Percentiles rank a stretch among this genome's conserved stretches.
These are phyloP conservation scores for Dactylellina sp. DNA, from an alignment of 2,329 filamentous ascomycete genomes.

Conservation along the genomic window DNA sequence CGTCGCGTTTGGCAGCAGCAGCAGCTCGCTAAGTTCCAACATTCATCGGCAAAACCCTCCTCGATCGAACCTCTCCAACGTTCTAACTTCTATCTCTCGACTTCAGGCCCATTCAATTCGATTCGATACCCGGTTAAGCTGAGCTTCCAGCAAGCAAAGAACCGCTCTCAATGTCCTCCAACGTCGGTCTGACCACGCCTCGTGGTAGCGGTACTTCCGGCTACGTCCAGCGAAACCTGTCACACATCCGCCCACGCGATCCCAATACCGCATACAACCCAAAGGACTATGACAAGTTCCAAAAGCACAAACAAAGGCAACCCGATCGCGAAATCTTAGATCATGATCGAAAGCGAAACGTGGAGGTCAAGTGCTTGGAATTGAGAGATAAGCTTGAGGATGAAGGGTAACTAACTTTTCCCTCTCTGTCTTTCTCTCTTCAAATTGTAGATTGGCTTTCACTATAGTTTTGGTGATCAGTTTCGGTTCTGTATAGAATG, in stretches of 20 bases:
- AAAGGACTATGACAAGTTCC: slow-evolving; percentile 72
- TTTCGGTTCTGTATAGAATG: too few relatives aligned
- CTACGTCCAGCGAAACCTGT: slow-evolving; percentile 96
- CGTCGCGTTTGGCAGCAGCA: too few relatives aligned
- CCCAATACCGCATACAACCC: slow-evolving; percentile 72
- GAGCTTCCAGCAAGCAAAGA: too few relatives aligned
- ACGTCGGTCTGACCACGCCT: slow-evolving; percentile 94
- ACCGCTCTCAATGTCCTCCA: slow-evolving; percentile 98
- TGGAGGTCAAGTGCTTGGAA: slow-evolving; percentile 94
- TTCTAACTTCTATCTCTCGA: not conserved
- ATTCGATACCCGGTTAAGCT: too few relatives aligned
- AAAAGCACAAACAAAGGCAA: slow-evolving; percentile 81
- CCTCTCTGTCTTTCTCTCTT: too few relatives aligned
- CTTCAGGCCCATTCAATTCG: too few relatives aligned
- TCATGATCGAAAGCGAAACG: slow-evolving; percentile 88
- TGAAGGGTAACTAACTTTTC: slow-evolving; percentile 72
- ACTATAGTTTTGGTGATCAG: too few relatives aligned
- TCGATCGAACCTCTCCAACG: not conserved
- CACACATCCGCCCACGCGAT: slow-evolving; percentile 86
- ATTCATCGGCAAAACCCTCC: slow-evolving; percentile 20
- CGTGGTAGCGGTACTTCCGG: slow-evolving; percentile 95
- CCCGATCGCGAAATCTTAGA: slow-evolving; percentile 94
- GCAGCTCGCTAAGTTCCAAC: slow-evolving; percentile 20
- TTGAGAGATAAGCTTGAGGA: slow-evolving; percentile 92
- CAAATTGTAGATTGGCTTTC: too few relatives aligned